Evolutionary conservation across 2,329 filamentous ascomycete genomes (phyloP), one percentile per base, ranked within the genome.

Genomic region (Aspergillus sp.): DNA sequence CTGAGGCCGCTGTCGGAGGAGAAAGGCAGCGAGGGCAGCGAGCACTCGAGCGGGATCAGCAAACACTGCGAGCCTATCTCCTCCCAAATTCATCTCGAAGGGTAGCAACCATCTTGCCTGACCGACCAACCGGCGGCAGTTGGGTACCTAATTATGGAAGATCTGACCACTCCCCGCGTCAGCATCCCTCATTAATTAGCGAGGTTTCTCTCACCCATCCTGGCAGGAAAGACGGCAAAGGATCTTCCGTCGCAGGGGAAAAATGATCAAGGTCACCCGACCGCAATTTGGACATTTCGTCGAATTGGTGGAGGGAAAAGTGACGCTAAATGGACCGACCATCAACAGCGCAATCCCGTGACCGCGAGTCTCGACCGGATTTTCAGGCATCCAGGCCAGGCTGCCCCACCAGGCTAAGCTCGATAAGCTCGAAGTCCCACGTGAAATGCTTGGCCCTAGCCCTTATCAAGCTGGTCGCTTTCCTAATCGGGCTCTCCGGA

Each of bases 401-500:
- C 23, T 47, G 8, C n/a, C 46, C 23, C 23, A 46, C 43, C 31
- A 13, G 28, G 28, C 17, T 47, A 22, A 23, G 30, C 19, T 19
- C 47, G 11, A 28, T 19, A 22, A 23, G 30, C 19, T 19, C 47
- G 11, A 28, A 15, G 9, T 49, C 15, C 58, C 67, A 69, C 66
- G 68, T 67, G 64, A 46, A 45, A 23, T 7, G 1, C 38, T 28
- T 46, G 60, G 51, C 67, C 66, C 67, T 68, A 69, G 64, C 67
- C 68, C 67, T 71, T 69, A 69, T 69, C 67, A 23, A 50, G 38
- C 17, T 46, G 58, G 19, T 19, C 59, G 50, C 38, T 55, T 64
- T 63, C 68, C 65, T 48, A 54, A 63, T 68, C 34, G 53, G 64
- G 63, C 43, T 59, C 28, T 62, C 62, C 66, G 68, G 67, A 69